A percentile compares a stretch with the other conserved stretches of the same genome.
These are phyloP conservation scores for Calocybe cyanea DNA, from an alignment of 768 basidiomycete genomes.

Conservation along the genomic window DNA sequence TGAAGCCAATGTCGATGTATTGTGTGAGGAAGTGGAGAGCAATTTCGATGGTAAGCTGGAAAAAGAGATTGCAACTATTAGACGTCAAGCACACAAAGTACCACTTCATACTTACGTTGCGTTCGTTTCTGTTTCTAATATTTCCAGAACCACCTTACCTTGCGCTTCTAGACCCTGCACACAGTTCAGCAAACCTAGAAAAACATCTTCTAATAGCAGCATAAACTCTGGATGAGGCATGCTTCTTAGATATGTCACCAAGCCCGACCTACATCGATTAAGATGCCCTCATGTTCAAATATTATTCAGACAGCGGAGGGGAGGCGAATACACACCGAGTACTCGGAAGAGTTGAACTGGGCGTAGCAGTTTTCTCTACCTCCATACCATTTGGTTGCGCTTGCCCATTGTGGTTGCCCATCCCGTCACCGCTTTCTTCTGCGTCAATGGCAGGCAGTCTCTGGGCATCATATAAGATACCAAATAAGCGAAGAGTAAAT, in stretches of 20 bases:
- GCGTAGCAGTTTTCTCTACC: slow-evolving; percentile 14
- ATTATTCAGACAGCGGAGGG: no score
- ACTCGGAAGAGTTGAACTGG: slow-evolving; percentile 11
- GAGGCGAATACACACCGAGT: slow-evolving; percentile 2
- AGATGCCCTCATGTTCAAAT: no score
- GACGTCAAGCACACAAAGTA: neutral
- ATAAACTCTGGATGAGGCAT: slow-evolving; percentile 72
- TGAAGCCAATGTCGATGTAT: slow-evolving; percentile 25
- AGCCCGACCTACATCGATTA: neutral
- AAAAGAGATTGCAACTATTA: neutral
- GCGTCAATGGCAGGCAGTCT: slow-evolving; percentile 56
- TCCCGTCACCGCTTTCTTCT: slow-evolving; percentile 20
- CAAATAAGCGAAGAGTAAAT: slow-evolving; percentile 8
- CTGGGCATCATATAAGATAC: slow-evolving; percentile 27
- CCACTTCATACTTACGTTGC: slow-evolving; percentile 1
- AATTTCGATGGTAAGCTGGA: neutral
- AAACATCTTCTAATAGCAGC: slow-evolving; percentile 55
- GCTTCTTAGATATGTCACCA: slow-evolving; percentile 46
- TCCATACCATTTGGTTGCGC: no score
- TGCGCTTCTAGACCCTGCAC: slow-evolving; percentile 68
- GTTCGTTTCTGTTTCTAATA: slow-evolving; percentile 38
- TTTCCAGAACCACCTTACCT: slow-evolving; percentile 49
- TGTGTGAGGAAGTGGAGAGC: slow-evolving; percentile 16
- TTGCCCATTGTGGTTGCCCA: slow-evolving; percentile 19
- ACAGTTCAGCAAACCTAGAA: slow-evolving; percentile 55